phyloP scores from a whole-genome alignment of 306 rosid species.

The Nissolia schottii region DNA sequence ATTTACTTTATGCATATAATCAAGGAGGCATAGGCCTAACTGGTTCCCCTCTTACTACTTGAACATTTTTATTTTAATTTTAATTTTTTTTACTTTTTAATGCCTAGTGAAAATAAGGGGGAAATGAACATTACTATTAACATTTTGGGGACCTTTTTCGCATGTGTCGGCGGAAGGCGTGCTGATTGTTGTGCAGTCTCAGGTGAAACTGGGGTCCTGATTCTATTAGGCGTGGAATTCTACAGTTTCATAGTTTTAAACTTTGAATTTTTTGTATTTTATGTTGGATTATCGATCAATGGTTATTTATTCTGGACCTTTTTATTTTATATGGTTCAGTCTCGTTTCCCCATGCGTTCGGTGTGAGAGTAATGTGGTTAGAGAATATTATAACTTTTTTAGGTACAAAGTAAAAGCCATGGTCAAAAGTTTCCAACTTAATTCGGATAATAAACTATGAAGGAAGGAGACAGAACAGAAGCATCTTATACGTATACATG shows the following conservation, averaged over 20 bases:
- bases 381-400: neutral
- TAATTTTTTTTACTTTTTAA: too few relatives aligned
- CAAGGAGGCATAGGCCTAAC: slow-evolving; percentile 24
- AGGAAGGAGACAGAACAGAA: neutral
- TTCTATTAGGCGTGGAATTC: slow-evolving; percentile 13
- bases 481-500: neutral
- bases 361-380: neutral
- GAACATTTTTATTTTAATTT: neutral
- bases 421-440: slow-evolving; percentile 1
- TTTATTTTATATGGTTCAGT: neutral
- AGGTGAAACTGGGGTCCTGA: slow-evolving; percentile 23
- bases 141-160: slow-evolving; percentile 8
- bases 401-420: neutral
- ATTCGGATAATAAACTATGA: neutral
- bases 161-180: slow-evolving; percentile 27
- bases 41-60: neutral
- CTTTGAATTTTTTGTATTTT: slow-evolving; percentile 3
- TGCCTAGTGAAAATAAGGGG: too few relatives aligned
- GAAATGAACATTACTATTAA: slow-evolving; percentile 11
- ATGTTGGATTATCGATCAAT: neutral
- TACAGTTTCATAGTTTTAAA: slow-evolving; percentile 6
- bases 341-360: neutral
- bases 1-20: neutral
- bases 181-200: slow-evolving; percentile 10
- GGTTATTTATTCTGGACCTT: neutral